Conservation (phyloP, 441 rosid genomes). For the Cnidoscolus chayamansa region DNA sequence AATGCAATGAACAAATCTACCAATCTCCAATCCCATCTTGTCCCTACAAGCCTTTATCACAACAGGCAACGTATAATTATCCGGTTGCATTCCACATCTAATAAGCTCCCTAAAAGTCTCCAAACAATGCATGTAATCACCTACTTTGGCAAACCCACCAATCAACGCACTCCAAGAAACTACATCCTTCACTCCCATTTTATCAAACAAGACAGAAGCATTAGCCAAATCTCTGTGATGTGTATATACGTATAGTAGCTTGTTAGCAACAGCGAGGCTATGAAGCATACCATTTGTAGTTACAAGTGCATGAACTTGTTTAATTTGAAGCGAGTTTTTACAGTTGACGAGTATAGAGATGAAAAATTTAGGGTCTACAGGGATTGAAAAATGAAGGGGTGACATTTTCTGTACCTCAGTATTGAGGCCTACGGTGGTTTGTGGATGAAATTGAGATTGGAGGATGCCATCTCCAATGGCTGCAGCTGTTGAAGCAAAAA, state of each 20-base stretch:
- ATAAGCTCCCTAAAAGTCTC: slow-evolving; percentile 46
- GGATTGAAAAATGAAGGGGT: background rate
- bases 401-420: background rate
- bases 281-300: slow-evolving; percentile 30
- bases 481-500: background rate
- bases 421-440: background rate
- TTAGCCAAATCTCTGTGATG: slow-evolving; percentile 32
- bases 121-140: slow-evolving; percentile 39
- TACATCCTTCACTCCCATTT: slow-evolving; percentile 42
- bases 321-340: slow-evolving; percentile 13
- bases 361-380: background rate
- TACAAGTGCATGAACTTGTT: slow-evolving; percentile 20
- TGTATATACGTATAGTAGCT: slow-evolving; percentile 41
- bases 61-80: slow-evolving; percentile 48
- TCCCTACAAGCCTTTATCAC: slow-evolving; percentile 55
- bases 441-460: background rate
- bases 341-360: slow-evolving; percentile 9
- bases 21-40: slow-evolving; percentile 34
- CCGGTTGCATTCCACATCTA: slow-evolving; percentile 37
- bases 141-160: slow-evolving; percentile 51
- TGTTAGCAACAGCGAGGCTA: slow-evolving; percentile 40
- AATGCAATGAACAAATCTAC: slow-evolving; percentile 35
- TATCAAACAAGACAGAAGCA: slow-evolving; percentile 40
- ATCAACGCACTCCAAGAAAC: slow-evolving; percentile 63
- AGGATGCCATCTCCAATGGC: background rate